Base-by-base conservation (phyloP, 441 rosid genomes). In the Gossypium trilobum region DNA sequence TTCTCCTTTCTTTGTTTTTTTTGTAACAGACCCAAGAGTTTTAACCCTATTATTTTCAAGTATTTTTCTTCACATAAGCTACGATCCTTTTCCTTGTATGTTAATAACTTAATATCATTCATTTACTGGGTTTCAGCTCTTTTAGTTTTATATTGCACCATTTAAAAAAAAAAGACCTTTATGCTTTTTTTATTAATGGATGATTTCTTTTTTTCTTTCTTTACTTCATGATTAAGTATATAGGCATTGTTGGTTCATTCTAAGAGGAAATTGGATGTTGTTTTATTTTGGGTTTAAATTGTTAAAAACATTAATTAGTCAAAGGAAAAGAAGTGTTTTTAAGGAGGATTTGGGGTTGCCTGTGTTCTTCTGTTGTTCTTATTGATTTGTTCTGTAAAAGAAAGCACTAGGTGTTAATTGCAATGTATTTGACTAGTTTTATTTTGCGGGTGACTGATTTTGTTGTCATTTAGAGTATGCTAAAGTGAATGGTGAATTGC, bases 1-100 rank as follows among this genome's bases (percentile, higher is more conserved):
- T 31, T 19, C 13, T 0, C 2, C 11, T 55, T 4, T 54, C 42
- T 29, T 3, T 33, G 36, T 6, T 33, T 33, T 33, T 61, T 16
- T 58, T 33, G 13, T 23, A 31, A 1, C 48, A 22, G 23, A 3
- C 61, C 48, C 27, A 3, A 4, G 44, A 27, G 39, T 60, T 57
- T 66, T 8, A 14, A 44, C 46, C 20, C 70, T 51, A 42, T 56
- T 65, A 31, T 31, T 31, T 52, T 73, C 71, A 74, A 82, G 88
- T 81, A 75, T 68, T 56, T 64, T 16, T 60, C 54, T 7, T 25
- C 46, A 16, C 60, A 51, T 51, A 16, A 27, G 17, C 31, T 13
- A 0, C n/a, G 63, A 16, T 60, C 71, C 63, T 44, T 56, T 6
- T 1, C 20, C 1, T 31, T 6, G 8, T 33, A 6, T 36, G n/a